Evolutionary conservation across 2,329 filamentous ascomycete species (phyloP).

Genomic region (Curvularia spicifera): DNA sequence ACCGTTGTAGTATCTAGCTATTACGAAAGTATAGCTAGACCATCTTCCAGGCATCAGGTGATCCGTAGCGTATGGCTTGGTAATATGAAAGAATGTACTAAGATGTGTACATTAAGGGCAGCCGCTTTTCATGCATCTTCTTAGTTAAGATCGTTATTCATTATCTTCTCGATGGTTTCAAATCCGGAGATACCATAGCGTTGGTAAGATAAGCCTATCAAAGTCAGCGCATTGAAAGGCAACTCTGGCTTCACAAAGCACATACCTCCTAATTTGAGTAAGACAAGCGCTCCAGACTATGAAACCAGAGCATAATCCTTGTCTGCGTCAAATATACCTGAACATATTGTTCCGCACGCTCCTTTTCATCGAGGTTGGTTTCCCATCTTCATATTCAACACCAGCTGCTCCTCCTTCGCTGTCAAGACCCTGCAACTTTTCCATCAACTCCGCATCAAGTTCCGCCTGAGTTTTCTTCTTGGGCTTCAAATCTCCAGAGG

Average conservation of each 20-base stretch:
- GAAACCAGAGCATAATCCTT: too few relatives aligned
- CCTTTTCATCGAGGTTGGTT: conserved; percentile 74
- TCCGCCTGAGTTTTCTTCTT: conserved; percentile 65
- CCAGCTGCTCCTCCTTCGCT: conserved; percentile 75
- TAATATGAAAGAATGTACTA: neutral
- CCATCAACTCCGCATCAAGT: conserved; percentile 69
- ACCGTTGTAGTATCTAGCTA: neutral
- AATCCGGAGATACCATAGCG: neutral
- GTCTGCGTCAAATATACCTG: conserved; percentile 61
- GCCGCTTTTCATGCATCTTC: neutral
- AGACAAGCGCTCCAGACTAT: neutral
- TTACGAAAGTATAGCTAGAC: neutral
- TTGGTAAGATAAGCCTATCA: neutral
- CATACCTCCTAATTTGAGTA: neutral
- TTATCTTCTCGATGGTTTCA: neutral
- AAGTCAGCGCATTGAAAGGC: neutral
- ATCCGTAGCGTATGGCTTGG: neutral
- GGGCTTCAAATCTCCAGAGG: conserved; percentile 23
- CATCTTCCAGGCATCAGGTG: neutral
- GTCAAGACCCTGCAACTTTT: conserved; percentile 69
- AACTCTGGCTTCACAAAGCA: neutral
- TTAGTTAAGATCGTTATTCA: neutral
- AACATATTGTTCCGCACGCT: conserved; percentile 81
- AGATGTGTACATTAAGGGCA: neutral
- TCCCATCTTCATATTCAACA: conserved; percentile 76